These are phyloP conservation scores for Thuja plicata DNA, from an alignment of 83 land plant species.

Conservation along the genomic window DNA sequence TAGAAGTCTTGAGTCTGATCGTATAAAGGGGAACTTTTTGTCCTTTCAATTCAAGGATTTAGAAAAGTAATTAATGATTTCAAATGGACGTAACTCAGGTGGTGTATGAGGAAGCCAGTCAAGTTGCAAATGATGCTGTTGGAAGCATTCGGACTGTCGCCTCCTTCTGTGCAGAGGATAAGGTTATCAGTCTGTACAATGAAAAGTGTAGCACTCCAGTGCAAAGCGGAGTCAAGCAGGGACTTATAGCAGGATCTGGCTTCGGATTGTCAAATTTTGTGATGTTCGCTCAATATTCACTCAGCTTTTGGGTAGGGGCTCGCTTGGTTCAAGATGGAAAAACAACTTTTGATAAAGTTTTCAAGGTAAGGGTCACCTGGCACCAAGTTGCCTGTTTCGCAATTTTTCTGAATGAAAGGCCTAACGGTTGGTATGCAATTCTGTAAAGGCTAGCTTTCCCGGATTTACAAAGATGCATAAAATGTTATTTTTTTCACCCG, in stretches of 20 bases:
- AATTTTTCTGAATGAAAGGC: background rate
- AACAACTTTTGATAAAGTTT: constrained; percentile 32
- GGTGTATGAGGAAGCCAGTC: constrained; percentile 47
- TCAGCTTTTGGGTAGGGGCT: constrained; percentile 43
- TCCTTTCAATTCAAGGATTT: background rate
- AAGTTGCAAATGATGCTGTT: constrained; percentile 43
- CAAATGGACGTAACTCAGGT: constrained; percentile 10
- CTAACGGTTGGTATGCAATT: background rate
- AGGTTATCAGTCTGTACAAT: constrained; percentile 29
- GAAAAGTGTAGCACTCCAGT: constrained; percentile 29
- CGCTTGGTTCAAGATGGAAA: constrained; percentile 29
- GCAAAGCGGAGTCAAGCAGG: constrained; percentile 26
- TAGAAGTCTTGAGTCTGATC: background rate
- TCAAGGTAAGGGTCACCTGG: background rate
- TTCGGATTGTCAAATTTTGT: constrained; percentile 25
- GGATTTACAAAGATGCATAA: background rate
- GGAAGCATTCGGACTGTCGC: constrained; percentile 54
- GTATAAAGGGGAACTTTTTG: background rate
- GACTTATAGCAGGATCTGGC: constrained; percentile 24
- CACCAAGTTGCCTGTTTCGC: background rate
- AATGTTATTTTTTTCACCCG: background rate
- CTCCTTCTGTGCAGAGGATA: constrained; percentile 46
- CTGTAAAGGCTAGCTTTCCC: background rate
- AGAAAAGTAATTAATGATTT: background rate
- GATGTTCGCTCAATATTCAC: constrained; percentile 20